Base-by-base conservation (phyloP, 1,284 basidiomycete species). In the Heliocybe sulcata region DNA sequence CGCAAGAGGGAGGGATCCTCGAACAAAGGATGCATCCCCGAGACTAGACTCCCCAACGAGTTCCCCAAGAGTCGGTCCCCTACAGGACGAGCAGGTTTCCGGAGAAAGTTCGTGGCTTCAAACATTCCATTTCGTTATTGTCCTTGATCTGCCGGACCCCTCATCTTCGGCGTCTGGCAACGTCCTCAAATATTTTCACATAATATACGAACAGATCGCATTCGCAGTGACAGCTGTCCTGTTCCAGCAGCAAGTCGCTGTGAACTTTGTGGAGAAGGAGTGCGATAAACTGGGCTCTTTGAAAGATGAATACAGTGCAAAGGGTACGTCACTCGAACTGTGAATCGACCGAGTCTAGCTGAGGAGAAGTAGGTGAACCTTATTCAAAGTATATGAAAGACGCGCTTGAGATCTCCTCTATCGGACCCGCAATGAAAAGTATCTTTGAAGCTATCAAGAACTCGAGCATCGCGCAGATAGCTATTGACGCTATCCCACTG, bases 171-270 rank as follows among this genome's bases (percentile, higher is more conserved):
- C 82, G 16, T 82, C 83, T 12, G 85, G 85, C n/a, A 87, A 87
- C 63, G 73, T 90, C 22, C 72, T 81, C 55, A 83, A 83, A 66
- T 90, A 92, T 63, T 89, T 92, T 62, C 89, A 94, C 66, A 80
- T 84, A 26, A 80, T 92, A 48, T 97, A 97, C 67, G 82, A 91
- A 59, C 92, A 94, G 64, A 81, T 95, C 51, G 86, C 87, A 0
- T 92, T 95, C 71, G 87, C 88, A 8, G 76, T 94, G 59, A 91
- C 93, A 1, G 94, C 94, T 1, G 92, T 94, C 3, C 77, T 96
- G 11, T 93, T 85, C 59, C 88, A 91, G 64, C 87, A 94, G 62
- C 92, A 97, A 71, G 86, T 93, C 8, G 69, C 86, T 56, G 83
- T 84, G 29, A 87, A 89, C 63, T 94, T 88, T 69, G 88, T 95